A percentile compares a stretch with the other conserved stretches of the same genome.
These are phyloP conservation scores for Phaffomyces thermotolerans DNA, from an alignment of 805 yeast genomes.

Conservation along the genomic window DNA sequence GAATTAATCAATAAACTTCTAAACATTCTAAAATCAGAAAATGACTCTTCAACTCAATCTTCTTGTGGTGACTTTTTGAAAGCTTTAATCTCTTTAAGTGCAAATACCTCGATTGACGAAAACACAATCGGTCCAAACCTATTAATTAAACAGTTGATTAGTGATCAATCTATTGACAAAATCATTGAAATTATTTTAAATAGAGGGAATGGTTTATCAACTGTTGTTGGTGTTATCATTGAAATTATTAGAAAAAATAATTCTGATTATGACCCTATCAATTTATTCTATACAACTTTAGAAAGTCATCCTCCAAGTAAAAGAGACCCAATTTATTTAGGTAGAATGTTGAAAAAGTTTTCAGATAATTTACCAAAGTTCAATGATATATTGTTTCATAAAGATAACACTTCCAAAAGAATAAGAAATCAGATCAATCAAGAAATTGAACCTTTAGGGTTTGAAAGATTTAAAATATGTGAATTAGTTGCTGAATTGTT, in stretches of 20 bases:
- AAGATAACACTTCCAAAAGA: conserved; percentile 19
- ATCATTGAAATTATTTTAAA: conserved; percentile 65
- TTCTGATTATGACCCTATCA: conserved; percentile 86
- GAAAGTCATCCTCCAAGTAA: conserved; percentile 84
- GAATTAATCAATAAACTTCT: conserved; percentile 62
- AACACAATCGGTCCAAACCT: conserved; percentile 93
- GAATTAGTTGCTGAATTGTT: conserved; percentile 90
- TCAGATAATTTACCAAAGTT: conserved; percentile 54
- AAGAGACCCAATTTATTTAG: conserved; percentile 86
- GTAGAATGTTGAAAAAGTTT: conserved; percentile 69
- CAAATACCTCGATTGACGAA: conserved; percentile 70
- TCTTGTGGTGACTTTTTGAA: conserved; percentile 93
- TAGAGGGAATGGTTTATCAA: conserved; percentile 73
- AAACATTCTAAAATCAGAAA: conserved; percentile 56
- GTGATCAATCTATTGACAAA: conserved; percentile 51
- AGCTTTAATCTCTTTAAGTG: conserved; percentile 89
- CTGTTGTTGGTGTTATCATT: conserved; percentile 87
- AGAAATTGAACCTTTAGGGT: conserved; percentile 77
- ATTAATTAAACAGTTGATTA: conserved; percentile 78
- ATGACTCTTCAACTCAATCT: conserved; percentile 62
- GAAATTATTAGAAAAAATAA: conserved; percentile 93
- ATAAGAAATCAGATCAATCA: conserved; percentile 40
- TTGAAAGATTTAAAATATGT: conserved; percentile 86
- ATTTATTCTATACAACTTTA: conserved; percentile 64
- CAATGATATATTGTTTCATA: conserved; percentile 36